A percentile compares a stretch with the other conserved stretches of the same genome.
phyloP scores from a whole-genome alignment of 208 protist genomes.

The Leishmania braziliensis region DNA sequence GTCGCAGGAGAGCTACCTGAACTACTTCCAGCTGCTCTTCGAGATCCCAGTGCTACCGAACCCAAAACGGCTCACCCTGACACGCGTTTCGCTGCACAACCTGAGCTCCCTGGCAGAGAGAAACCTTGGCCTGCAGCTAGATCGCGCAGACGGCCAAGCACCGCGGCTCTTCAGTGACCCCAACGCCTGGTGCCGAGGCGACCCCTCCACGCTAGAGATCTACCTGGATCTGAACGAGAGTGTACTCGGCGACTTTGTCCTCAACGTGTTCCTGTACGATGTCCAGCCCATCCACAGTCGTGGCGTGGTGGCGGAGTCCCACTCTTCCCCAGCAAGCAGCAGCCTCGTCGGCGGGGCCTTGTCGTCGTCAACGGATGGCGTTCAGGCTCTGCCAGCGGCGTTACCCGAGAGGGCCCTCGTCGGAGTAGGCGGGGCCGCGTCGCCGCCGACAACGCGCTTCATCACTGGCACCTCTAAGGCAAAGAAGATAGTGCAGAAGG shows the following conservation, averaged over 20 bases:
- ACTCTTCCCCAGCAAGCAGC: neutral
- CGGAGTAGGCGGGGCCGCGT: neutral
- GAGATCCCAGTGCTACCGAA: slow-evolving; percentile 74
- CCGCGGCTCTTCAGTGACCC: slow-evolving; percentile 61
- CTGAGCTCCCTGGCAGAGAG: slow-evolving; percentile 38
- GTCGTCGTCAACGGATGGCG: neutral
- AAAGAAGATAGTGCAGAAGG: slow-evolving; percentile 36
- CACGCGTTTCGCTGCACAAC: slow-evolving; percentile 65
- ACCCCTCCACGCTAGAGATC: slow-evolving; percentile 39
- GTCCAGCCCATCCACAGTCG: slow-evolving; percentile 10
- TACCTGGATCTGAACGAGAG: slow-evolving; percentile 51
- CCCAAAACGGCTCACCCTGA: slow-evolving; percentile 49
- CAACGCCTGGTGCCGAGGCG: slow-evolving; percentile 43
- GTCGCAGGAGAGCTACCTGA: slow-evolving; percentile 80
- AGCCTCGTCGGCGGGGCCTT: neutral
- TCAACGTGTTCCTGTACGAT: slow-evolving; percentile 62
- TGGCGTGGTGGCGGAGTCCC: neutral
- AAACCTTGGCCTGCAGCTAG: slow-evolving; percentile 62
- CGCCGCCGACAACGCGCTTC: slow-evolving; percentile 11
- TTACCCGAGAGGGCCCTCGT: neutral
- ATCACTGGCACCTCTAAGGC: slow-evolving; percentile 10
- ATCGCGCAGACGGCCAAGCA: slow-evolving; percentile 38
- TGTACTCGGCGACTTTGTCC: slow-evolving; percentile 77
- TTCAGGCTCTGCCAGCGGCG: neutral
- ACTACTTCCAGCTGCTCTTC: slow-evolving; percentile 85